Base-by-base conservation (phyloP, 2,329 filamentous ascomycete genomes). In the Hypoxylon sp. region DNA sequence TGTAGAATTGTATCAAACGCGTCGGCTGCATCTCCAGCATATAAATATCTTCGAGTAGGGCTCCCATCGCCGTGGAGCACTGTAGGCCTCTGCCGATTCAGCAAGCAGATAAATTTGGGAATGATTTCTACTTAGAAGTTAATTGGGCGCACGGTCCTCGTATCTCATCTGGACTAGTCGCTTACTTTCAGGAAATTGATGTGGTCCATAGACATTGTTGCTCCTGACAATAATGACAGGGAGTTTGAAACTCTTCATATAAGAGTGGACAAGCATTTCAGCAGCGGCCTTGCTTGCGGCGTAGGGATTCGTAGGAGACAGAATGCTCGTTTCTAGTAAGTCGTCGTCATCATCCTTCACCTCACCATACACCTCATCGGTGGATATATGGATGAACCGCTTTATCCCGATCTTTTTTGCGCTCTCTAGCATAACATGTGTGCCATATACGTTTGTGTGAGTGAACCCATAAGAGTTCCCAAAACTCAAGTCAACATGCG, bases 251-350 rank as follows among this genome's bases (percentile, higher is more conserved):
- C 90, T 93, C 82, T 92, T 94, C 77, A 91, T 87, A 78, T 94
- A 96, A n/a, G 92, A 93, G 78, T 92, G 90, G n/a, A 95, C 92
- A 75, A 93, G 85, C 92, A 94, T 94, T 81, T 94, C 92, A 5
- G 92, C 92, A 1, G 92, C 92, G 2, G 92, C 92, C 80, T 94
- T 94, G 80, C 89, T 92, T 19, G 92, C 92, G 9, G 92, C 90
- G 73, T 94, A 94, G 13, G 93, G 93, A 75, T 95, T 96, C 19
- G 92, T 94, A 0, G 93, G 93, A 0, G 90, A 90, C 35, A 95
- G 84, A 72, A 92, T 88, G 80, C 91, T 92, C 14, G 88, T 88
- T 81, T 94, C 92, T 46, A 90, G 82, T 70, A 93, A 80, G 75
- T 93, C 92, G 66, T 91, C 90, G 3, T 90, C 90, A 37, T 89